phyloP scores from a whole-genome alignment of 208 protist species.

The Trypanosoma boissoni region DNA sequence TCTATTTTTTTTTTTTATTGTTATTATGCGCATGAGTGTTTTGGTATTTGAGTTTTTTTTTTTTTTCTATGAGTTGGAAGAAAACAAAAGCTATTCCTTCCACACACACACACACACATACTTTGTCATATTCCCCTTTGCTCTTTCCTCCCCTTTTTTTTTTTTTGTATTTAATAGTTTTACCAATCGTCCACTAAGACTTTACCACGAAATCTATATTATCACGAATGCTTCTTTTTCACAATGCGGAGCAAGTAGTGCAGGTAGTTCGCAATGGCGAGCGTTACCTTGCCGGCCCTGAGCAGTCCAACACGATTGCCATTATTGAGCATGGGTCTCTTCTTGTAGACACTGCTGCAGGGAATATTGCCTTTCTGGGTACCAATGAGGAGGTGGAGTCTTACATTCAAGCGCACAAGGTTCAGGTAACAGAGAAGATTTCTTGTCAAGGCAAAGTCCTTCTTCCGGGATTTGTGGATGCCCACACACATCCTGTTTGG shows the following conservation, averaged over 20 bases:
- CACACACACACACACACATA: too few species aligned
- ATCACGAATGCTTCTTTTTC: slow-evolving; percentile 14
- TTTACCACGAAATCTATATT: not conserved
- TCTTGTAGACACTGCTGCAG: slow-evolving; percentile 11
- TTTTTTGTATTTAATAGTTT: too few species aligned
- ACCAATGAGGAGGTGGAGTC: slow-evolving; percentile 16
- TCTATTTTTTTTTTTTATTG: too few species aligned
- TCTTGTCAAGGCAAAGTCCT: slow-evolving; percentile 42
- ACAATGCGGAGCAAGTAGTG: slow-evolving; percentile 26
- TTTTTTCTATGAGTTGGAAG: too few species aligned
- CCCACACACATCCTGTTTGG: slow-evolving; percentile 85
- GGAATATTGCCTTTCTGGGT: slow-evolving; percentile 16
- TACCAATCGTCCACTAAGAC: not conserved
- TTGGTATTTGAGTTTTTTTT: too few species aligned
- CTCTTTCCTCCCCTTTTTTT: too few species aligned
- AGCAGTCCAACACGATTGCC: slow-evolving; percentile 11
- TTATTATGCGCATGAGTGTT: too few species aligned
- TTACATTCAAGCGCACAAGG: not conserved
- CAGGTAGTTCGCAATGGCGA: slow-evolving; percentile 24
- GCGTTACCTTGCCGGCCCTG: slow-evolving; percentile 5
- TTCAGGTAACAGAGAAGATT: slow-evolving; percentile 28
- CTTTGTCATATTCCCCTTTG: too few species aligned
- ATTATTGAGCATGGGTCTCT: slow-evolving; percentile 16
- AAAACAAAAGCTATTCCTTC: too few species aligned
- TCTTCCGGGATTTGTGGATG: slow-evolving; percentile 77